A percentile compares a stretch with the other conserved stretches of the same genome.
phyloP scores from a whole-genome alignment of 2,329 filamentous ascomycete species.

The Colletotrichum sidae region DNA sequence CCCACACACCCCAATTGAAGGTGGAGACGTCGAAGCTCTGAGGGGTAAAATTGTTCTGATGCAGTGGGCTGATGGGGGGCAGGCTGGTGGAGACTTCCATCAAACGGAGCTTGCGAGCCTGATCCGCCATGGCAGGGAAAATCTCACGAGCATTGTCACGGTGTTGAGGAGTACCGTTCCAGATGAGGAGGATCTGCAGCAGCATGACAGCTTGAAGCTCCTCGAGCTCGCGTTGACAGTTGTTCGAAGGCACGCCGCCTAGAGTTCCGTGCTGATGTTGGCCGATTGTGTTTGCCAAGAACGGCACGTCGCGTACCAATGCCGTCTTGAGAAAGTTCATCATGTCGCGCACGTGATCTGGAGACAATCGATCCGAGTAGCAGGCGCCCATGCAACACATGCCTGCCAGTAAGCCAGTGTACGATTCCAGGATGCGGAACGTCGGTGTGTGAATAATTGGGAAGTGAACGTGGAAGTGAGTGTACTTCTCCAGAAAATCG shows the following conservation, averaged over 20 bases:
- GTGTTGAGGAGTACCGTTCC: slow-evolving; percentile 77
- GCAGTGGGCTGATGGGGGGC: slow-evolving; percentile 67
- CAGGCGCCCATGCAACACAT: slow-evolving; percentile 82
- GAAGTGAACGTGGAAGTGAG: slow-evolving; percentile 80
- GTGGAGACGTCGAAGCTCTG: slow-evolving; percentile 59
- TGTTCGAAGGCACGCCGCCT: slow-evolving; percentile 28
- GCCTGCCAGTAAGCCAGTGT: slow-evolving; percentile 74
- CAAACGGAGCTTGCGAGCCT: slow-evolving; percentile 68
- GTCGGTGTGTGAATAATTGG: slow-evolving; percentile 78
- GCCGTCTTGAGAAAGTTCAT: slow-evolving; percentile 72
- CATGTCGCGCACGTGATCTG: slow-evolving; percentile 73
- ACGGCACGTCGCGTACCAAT: slow-evolving; percentile 66
- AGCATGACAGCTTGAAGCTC: slow-evolving; percentile 76
- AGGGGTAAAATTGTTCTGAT: slow-evolving; percentile 64
- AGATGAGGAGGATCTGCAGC: slow-evolving; percentile 71
- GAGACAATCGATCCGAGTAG: slow-evolving; percentile 73
- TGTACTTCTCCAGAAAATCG: slow-evolving; percentile 78
- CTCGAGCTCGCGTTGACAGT: slow-evolving; percentile 61
- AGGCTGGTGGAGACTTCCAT: slow-evolving; percentile 63
- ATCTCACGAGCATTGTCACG: slow-evolving; percentile 71
- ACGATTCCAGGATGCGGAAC: slow-evolving; percentile 74
- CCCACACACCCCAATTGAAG: slow-evolving; percentile 76
- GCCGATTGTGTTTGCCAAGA: slow-evolving; percentile 51
- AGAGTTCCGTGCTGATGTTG: slow-evolving; percentile 31
- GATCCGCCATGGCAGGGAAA: slow-evolving; percentile 66